Base-by-base conservation (phyloP, 2,329 filamentous ascomycete genomes). In the Leptosphaerulina australis region DNA sequence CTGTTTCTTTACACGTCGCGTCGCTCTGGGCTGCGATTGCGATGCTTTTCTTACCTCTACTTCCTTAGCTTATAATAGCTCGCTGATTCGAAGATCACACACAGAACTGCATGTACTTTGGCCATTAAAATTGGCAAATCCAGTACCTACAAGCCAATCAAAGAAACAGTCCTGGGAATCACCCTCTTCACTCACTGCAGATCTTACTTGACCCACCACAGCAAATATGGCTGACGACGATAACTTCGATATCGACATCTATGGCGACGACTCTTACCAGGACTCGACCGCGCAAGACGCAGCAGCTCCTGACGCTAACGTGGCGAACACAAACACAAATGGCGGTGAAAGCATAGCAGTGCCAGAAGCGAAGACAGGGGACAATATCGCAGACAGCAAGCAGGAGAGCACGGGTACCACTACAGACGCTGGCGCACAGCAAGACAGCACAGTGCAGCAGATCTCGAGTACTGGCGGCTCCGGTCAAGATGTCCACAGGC, bases 191-290 rank as follows among this genome's bases (percentile, higher is more conserved):
- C 59, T 64, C 45, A 55, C 58, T 61, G 58, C 56, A 64, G 53
- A 55, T 49, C 30, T 60, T 40, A 59, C 54, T 67, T 62, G 56
- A 63, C 44, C 44, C 36, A 54, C 51, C 33, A 58, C 58, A 63
- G 62, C 63, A 67, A 67, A 41, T 43, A 76, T 75, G 69, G 77
- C 81, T 66, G 83, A 86, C 69, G 84, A 86, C 73, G 84, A 87
- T 72, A 85, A 85, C 67, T 87, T 87, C 77, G 84, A 87, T 63
- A 86, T 87, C 77, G 84, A 87, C 70, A 85, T 87, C 74, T 87
- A 87, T 67, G 84, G 84, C 57, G 83, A 87, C 64, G 82, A 84
- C 43, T 73, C 66, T 39, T 68, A 63, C 50, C 61, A 66, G 53
- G 67, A 70, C 25, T 50, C 66, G 14, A 52, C 25, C 43, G 40